Conservation (phyloP, 2,329 filamentous ascomycete species). For the Sordariomycetes sp. region DNA sequence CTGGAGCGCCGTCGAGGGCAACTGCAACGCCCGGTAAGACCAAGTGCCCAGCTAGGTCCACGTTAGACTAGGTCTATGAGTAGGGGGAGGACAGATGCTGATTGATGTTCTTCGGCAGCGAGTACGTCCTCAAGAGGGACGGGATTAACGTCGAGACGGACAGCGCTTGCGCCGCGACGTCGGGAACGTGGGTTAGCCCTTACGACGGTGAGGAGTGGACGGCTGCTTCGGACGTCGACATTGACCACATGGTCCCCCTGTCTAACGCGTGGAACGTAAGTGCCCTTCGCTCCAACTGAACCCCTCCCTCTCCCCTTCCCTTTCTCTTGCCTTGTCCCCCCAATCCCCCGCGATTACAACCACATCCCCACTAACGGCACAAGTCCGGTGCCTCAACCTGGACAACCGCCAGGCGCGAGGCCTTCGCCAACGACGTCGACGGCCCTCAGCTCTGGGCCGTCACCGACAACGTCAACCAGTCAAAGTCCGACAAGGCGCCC, state of each 20-base stretch:
- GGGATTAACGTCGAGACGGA: conserved; percentile 48
- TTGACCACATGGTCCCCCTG: conserved; percentile 73
- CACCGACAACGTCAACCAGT: conserved; percentile 61
- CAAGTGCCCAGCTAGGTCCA: background rate
- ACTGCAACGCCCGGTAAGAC: conserved; percentile 50
- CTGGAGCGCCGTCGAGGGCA: conserved; percentile 52
- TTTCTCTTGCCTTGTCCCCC: background rate
- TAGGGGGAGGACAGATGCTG: background rate
- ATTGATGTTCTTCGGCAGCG: conserved; percentile 18
- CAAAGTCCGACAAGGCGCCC: conserved; percentile 61
- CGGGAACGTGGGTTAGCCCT: conserved; percentile 56
- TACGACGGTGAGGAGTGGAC: conserved; percentile 66
- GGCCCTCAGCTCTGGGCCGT: conserved; percentile 67
- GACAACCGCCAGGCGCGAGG: conserved; percentile 53
- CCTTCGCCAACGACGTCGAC: conserved; percentile 65
- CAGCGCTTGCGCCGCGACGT: conserved; percentile 46
- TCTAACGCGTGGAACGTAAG: conserved; percentile 66
- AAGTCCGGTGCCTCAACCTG: conserved; percentile 59
- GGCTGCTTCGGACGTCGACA: conserved; percentile 56
- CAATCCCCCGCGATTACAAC: background rate
- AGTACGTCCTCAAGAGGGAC: conserved; percentile 62
- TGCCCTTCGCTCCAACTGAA: conserved; percentile 7
- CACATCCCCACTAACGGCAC: background rate
- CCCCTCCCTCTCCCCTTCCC: background rate
- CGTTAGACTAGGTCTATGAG: background rate